Evolutionary conservation across 2,329 filamentous ascomycete genomes (phyloP).

Genomic region (Pseudonectria foliicola): DNA sequence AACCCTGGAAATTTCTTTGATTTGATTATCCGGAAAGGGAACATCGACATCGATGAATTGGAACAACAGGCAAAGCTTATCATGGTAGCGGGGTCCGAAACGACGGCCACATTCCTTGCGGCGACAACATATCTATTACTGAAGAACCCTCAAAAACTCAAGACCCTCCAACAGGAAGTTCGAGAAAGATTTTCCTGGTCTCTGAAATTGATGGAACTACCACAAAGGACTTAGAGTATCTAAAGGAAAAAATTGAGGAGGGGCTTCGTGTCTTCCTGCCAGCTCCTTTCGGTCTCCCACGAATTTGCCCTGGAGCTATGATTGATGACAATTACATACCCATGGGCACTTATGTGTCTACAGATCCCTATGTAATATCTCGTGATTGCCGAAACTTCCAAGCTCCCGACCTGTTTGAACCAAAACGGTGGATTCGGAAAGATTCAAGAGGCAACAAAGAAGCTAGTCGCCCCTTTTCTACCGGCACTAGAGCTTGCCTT

Average conservation of each 20-base stretch:
- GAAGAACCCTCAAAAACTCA: slow-evolving; percentile 1
- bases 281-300: slow-evolving; percentile 2
- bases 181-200: background rate
- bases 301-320: slow-evolving; percentile 3
- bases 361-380: background rate
- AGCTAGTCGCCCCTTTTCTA: no score
- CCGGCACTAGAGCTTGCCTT: no score
- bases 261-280: slow-evolving; percentile 8
- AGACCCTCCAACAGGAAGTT: slow-evolving; percentile 4
- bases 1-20: slow-evolving; percentile 10
- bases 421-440: no score
- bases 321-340: slow-evolving; percentile 8
- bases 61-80: slow-evolving; percentile 11
- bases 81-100: slow-evolving; percentile 9
- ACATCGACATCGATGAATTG: slow-evolving; percentile 1
- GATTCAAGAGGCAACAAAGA: no score
- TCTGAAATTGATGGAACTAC: slow-evolving; percentile 7
- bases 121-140: slow-evolving; percentile 1
- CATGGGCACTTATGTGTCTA: slow-evolving; percentile 5
- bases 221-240: slow-evolving; percentile 4
- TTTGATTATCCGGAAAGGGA: slow-evolving; percentile 1
- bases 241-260: slow-evolving; percentile 8
- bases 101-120: slow-evolving; percentile 4
- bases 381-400: slow-evolving; percentile 6
- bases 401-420: no score